phyloP scores from a whole-genome alignment of 1,284 basidiomycete species.

The Tilletiaria anomala region DNA sequence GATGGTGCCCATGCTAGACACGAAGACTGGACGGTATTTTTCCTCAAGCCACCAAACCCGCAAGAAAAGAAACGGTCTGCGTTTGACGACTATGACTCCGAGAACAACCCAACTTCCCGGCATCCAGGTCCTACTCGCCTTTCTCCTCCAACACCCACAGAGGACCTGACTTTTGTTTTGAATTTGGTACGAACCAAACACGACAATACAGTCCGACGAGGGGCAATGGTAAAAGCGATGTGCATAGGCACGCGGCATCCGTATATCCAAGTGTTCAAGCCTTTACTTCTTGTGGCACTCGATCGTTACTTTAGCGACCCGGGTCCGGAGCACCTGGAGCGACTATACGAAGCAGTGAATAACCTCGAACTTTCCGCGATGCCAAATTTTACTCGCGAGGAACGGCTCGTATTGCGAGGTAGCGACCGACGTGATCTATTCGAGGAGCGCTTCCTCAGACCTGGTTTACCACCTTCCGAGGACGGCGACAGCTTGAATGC shows the following conservation, averaged over 20 bases:
- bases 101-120: neutral
- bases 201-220: slow-evolving; percentile 75
- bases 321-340: slow-evolving; percentile 68
- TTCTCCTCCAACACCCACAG: slow-evolving; percentile 44
- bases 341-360: slow-evolving; percentile 83
- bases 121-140: slow-evolving; percentile 19
- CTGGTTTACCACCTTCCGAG: neutral
- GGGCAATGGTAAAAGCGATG: slow-evolving; percentile 86
- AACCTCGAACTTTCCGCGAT: slow-evolving; percentile 69
- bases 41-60: slow-evolving; percentile 54
- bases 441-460: slow-evolving; percentile 48
- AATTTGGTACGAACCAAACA: slow-evolving; percentile 91
- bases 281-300: slow-evolving; percentile 77
- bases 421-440: slow-evolving; percentile 85
- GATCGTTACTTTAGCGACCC: slow-evolving; percentile 86
- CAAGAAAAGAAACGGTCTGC: neutral
- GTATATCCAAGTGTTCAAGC: slow-evolving; percentile 97
- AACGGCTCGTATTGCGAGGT: slow-evolving; percentile 74
- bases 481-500: too few species aligned
- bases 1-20: slow-evolving; percentile 87
- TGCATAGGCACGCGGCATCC: slow-evolving; percentile 90
- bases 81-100: neutral
- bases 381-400: slow-evolving; percentile 60
- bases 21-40: slow-evolving; percentile 98
- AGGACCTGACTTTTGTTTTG: slow-evolving; percentile 55